phyloP scores from a whole-genome alignment of 2,329 filamentous ascomycete genomes.

The Arthrobotrys megalospora region DNA sequence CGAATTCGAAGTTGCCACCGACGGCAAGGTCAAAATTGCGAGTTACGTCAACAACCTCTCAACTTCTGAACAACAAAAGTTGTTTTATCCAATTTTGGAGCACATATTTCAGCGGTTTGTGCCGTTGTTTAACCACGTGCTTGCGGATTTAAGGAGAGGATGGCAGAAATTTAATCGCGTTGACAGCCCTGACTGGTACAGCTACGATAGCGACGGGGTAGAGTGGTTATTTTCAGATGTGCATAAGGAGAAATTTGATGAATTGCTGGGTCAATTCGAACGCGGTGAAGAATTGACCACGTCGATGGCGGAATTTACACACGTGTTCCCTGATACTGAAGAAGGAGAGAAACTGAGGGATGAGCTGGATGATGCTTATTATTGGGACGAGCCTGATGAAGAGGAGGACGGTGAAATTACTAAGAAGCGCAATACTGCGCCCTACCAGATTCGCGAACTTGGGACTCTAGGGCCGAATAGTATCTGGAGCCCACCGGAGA shows the following conservation, averaged over 20 bases:
- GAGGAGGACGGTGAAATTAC: not conserved
- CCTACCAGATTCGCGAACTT: constrained; percentile 39
- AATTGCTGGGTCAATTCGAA: constrained; percentile 42
- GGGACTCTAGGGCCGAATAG: not conserved
- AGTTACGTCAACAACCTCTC: constrained; percentile 55
- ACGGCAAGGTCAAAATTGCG: constrained; percentile 56
- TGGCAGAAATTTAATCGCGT: constrained; percentile 4
- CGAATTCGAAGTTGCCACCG: constrained; percentile 37
- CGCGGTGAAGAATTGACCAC: constrained; percentile 40
- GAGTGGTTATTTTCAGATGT: constrained; percentile 26
- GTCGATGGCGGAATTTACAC: not conserved
- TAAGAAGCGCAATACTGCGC: not conserved
- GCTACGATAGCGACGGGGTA: constrained; percentile 5
- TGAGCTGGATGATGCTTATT: not conserved
- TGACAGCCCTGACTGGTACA: constrained; percentile 12
- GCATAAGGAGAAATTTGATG: constrained; percentile 22
- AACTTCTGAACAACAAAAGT: constrained; percentile 15
- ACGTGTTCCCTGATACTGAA: not conserved
- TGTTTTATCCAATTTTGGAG: constrained; percentile 56
- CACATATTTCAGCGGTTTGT: constrained; percentile 55
- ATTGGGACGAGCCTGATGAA: not conserved
- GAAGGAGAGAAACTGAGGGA: constrained; percentile 30
- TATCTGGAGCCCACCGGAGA: constrained; percentile 9
- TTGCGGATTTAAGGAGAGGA: constrained; percentile 26
- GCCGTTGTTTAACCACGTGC: constrained; percentile 56